Conservation (phyloP, 257 asterid species). For the Capsicum chinense region DNA sequence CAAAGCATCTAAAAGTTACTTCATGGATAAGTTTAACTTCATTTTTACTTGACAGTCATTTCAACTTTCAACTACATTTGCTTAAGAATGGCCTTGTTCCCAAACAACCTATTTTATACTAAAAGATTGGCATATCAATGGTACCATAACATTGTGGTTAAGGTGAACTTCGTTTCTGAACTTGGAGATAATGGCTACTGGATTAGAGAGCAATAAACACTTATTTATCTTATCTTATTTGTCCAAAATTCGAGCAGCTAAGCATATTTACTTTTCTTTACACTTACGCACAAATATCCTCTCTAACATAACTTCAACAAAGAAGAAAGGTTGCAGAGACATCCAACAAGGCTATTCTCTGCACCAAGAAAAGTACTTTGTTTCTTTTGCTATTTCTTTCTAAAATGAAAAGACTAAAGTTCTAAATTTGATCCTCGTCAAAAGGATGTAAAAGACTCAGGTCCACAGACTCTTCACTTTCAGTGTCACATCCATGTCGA, state of each 20-base stretch:
- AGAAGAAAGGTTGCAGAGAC: not conserved
- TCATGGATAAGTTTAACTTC: not conserved
- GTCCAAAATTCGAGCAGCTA: not conserved
- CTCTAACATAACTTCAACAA: not conserved
- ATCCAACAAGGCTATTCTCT: not conserved
- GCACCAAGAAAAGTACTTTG: not conserved
- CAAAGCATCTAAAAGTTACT: not conserved
- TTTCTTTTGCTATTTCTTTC: not conserved
- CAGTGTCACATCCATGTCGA: too few species aligned
- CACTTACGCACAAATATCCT: not conserved
- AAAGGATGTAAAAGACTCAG: not conserved
- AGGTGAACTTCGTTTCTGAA: not conserved
- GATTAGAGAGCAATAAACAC: not conserved
- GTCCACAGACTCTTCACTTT: too few species aligned
- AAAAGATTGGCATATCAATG: not conserved
- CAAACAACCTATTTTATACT: not conserved
- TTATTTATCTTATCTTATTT: not conserved
- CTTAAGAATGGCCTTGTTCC: not conserved
- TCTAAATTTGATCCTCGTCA: not conserved
- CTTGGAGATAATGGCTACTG: not conserved
- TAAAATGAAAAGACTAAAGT: not conserved
- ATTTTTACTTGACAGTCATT: not conserved
- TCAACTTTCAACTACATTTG: constrained; percentile 5
- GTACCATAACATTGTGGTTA: not conserved
- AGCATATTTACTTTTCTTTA: not conserved